Percentiles rank a stretch among this genome's conserved stretches.
Conservation (phyloP, 2,329 filamentous ascomycete genomes). For the Xylaria sp. region DNA sequence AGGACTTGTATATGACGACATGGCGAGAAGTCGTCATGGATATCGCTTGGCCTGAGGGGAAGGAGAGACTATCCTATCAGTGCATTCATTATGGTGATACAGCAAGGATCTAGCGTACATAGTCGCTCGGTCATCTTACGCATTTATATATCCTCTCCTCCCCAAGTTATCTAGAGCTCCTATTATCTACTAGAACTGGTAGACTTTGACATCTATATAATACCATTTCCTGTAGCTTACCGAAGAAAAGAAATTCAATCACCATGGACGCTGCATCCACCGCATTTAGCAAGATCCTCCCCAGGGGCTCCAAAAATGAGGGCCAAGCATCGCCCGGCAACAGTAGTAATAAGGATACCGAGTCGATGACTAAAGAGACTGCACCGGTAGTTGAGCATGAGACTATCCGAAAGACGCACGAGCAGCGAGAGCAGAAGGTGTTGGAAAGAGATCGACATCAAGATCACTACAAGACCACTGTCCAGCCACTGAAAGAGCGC, state of each 20-base stretch:
- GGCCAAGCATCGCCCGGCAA: neutral
- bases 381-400: conserved; percentile 33
- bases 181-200: neutral
- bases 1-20: conserved; percentile 6
- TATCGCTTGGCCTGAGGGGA: no score
- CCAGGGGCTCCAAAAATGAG: neutral
- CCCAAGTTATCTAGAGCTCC: neutral
- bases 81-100: conserved; percentile 4
- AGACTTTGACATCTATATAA: neutral
- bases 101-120: neutral
- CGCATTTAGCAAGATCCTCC: conserved; percentile 30
- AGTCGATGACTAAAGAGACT: conserved; percentile 9
- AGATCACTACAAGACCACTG: conserved; percentile 35
- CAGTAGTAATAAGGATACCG: conserved; percentile 1
- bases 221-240: neutral
- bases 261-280: conserved; percentile 33
- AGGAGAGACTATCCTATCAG: neutral
- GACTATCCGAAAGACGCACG: conserved; percentile 27
- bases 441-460: conserved; percentile 33
- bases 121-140: neutral
- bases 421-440: conserved; percentile 30
- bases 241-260: neutral
- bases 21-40: neutral
- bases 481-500: conserved; percentile 34
- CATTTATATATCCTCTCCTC: neutral